Evolutionary conservation across 306 rosid genomes (phyloP), one percentile per base, ranked within the genome.

Genomic region (Canavalia gladiata): DNA sequence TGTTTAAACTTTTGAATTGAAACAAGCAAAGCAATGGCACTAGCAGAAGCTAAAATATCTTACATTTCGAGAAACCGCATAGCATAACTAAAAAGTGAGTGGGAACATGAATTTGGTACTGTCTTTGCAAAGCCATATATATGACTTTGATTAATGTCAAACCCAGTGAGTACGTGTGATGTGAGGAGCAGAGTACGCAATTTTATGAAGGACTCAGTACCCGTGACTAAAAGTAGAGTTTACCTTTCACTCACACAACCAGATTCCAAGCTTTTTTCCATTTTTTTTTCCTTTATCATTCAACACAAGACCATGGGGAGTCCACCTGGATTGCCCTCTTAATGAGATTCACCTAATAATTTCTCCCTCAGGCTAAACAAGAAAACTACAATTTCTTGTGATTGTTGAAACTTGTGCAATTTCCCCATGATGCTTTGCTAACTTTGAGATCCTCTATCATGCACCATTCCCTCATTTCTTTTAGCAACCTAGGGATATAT

Each of bases 171-270:
- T 78, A 42, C 51, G 41, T 67, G 56, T 47, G 65, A 35, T 59
- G 12, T 35, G 28, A 71, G 84, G 63, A 80, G 10, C 72, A 73
- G 84, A 57, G 60, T 9, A 57, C 43, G 65, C 30, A 33, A 57
- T 66, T 84, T 83, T 18, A 72, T 33, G 43, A 64, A 6, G 2
- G 33, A 78, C 52, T 78, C 72, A 74, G 37, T 59, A 68, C 87
- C 84, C 87, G 84, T 84, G 87, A 84, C 60, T 67, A 72, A 37
- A 54, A 64, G 18, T 64, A 7, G 45, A 35, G 25, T 18, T 18
- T 18, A 18, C 25, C 25, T 18, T 18, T 18, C 25, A 18, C 25
- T 0, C 25, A 18, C 25, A 18, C 25, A 18, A 18, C 25, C 25
- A 18, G 25, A 18, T 18, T 18, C 25, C 25, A 18, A 18, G 25